These are phyloP conservation scores for Neurospora terricola DNA, from an alignment of 495 filamentous ascomycete species.

Conservation along the genomic window DNA sequence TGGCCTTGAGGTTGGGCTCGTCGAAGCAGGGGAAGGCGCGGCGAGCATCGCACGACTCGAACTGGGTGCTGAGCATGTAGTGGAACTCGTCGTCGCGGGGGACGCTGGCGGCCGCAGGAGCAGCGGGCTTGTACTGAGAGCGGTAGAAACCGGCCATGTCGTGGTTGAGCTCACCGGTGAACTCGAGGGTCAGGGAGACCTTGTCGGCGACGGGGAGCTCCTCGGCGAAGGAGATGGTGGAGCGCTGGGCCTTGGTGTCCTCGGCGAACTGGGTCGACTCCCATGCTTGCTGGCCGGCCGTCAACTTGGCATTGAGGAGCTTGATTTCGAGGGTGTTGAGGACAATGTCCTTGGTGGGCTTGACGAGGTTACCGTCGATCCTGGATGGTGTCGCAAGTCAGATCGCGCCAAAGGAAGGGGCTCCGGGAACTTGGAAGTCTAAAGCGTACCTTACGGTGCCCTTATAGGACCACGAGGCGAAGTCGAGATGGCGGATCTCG, in stretches of 20 bases:
- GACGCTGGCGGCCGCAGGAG: conserved; percentile 56
- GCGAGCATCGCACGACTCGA: conserved; percentile 91
- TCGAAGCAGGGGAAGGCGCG: conserved; percentile 96
- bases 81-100: conserved; percentile 69
- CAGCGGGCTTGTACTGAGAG: conserved; percentile 80
- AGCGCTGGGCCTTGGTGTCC: conserved; percentile 70
- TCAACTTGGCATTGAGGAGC: conserved; percentile 43
- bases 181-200: conserved; percentile 59
- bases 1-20: conserved; percentile 92
- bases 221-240: conserved; percentile 59
- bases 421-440: not conserved
- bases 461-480: conserved; percentile 67
- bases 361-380: conserved; percentile 48
- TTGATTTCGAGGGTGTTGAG: conserved; percentile 63
- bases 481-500: conserved; percentile 71
- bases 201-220: conserved; percentile 53
- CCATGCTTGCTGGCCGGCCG: conserved; percentile 36
- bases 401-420: not conserved
- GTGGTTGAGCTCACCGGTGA: conserved; percentile 82
- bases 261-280: conserved; percentile 60
- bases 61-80: conserved; percentile 95
- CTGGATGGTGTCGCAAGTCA: conserved; percentile 10
- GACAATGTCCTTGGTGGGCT: conserved; percentile 57
- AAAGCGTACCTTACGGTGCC: conserved; percentile 56
- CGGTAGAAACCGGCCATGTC: conserved; percentile 96